Conservation (phyloP, 345 rosid species). For the Atalantia buxifolia region DNA sequence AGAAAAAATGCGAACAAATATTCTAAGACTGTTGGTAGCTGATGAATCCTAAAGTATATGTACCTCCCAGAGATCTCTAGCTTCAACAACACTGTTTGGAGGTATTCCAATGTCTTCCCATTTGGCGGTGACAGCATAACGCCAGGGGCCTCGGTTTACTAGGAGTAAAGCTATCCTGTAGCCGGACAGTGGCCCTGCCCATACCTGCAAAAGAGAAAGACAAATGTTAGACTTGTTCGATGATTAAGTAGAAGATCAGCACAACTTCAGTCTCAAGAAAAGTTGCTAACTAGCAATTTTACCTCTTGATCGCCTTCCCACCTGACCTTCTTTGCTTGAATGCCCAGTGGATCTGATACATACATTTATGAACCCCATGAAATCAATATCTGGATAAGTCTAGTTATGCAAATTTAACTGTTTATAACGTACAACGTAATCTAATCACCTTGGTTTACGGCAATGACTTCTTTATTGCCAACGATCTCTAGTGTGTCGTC, state of each 20-base stretch:
- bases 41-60: too few relatives aligned
- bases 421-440: background rate
- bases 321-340: conserved; percentile 77
- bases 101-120: conserved; percentile 73
- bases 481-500: conserved; percentile 52
- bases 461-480: conserved; percentile 75
- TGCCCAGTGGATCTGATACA: conserved; percentile 60
- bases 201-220: conserved; percentile 34
- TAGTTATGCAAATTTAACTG: background rate
- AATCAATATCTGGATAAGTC: background rate
- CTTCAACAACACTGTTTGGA: conserved; percentile 38
- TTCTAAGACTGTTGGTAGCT: background rate
- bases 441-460: conserved; percentile 68
- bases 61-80: conserved; percentile 80
- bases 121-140: conserved; percentile 42
- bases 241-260: background rate
- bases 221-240: background rate
- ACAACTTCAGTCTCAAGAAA: background rate
- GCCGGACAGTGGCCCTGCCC: conserved; percentile 72
- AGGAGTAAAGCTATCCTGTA: conserved; percentile 55
- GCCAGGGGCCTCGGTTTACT: conserved; percentile 46
- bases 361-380: background rate
- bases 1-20: background rate
- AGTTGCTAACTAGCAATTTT: background rate
- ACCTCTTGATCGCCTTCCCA: conserved; percentile 74